Percentiles rank a stretch among this genome's conserved stretches.
Evolutionary conservation across 306 rosid genomes (phyloP).

Genomic region (Prunus mongolica): DNA sequence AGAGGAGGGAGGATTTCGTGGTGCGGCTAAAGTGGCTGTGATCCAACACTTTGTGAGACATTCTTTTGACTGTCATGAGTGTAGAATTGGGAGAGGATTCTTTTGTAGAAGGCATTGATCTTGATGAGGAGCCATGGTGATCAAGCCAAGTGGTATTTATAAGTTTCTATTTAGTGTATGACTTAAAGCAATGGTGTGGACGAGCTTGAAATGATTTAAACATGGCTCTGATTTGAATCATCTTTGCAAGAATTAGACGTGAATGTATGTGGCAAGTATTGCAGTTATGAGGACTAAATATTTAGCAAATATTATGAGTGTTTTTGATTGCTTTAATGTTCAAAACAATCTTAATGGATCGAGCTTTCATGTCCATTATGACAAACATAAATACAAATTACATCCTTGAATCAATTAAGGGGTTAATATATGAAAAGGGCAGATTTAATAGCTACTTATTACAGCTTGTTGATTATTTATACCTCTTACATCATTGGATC

Average conservation of each 20-base stretch:
- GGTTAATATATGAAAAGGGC: not conserved
- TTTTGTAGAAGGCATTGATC: constrained; percentile 1
- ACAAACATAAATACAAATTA: not conserved
- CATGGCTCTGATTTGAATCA: too few relatives aligned
- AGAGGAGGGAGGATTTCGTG: constrained; percentile 21
- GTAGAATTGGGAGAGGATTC: not conserved
- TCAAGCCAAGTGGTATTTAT: not conserved
- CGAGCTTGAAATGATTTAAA: too few relatives aligned
- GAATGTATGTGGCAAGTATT: too few relatives aligned
- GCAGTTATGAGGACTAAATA: too few relatives aligned
- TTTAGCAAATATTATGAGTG: not conserved
- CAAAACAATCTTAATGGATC: not conserved
- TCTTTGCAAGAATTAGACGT: not conserved
- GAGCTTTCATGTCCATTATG: not conserved
- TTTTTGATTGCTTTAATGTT: not conserved
- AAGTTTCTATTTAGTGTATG: too few relatives aligned
- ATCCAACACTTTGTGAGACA: constrained; percentile 24
- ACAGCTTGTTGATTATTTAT: not conserved
- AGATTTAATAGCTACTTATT: not conserved
- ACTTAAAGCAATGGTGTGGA: too few relatives aligned
- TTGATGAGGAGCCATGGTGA: not conserved
- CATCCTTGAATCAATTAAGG: not conserved
- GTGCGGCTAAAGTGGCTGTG: not conserved
- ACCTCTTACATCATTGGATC: not conserved
- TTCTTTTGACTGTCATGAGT: not conserved